Base-by-base conservation (phyloP, 2,329 filamentous ascomycete genomes). In the Fusarium paranaense region DNA sequence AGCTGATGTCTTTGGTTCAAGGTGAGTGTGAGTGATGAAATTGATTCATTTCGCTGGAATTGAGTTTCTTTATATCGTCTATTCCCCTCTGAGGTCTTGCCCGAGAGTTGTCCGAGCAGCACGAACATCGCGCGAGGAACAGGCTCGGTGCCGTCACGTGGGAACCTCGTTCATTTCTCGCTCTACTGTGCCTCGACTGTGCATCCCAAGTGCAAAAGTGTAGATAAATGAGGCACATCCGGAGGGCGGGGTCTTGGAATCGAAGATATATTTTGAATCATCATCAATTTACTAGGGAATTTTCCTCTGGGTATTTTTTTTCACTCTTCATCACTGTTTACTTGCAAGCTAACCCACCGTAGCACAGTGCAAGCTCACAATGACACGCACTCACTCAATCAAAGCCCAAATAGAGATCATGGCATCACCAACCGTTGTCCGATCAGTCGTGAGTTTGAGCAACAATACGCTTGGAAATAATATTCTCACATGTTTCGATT, bases 41-140 rank as follows among this genome's bases (percentile, higher is more conserved):
- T 32, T 20, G 27, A 54, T 54, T 5, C 18, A 32, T 54, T 14
- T 54, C 22, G 9, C 1, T n/a, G 60, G 40, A 16, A 20, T 20
- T 50, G 11, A 33, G 16, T 25, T 32, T 47, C 40, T 50, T 62
- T 62, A 47, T 61, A 38, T 62, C 20, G 22, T 62, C 8, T 18
- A 14, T 30, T 10, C 27, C 58, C 16, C 32, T n/a, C n/a, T 18
- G 16, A 14, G 22, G 16, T 37, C 16, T 11, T 2, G 35, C 4
- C 33, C 71, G 72, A 74, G 20, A 64, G 69, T 62, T 59, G 71
- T n/a, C 71, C 72, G 72, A 74, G 35, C 37, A 20, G 62, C 20
- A 57, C 50, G 68, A 64, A 30, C 50, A 25, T 47, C 18, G 38
- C 42, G 64, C 64, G 57, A 65, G 27, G 13, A 32, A 32, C 14